Conservation (phyloP, 2,329 filamentous ascomycete species). For the Exophiala oligosperma region DNA sequence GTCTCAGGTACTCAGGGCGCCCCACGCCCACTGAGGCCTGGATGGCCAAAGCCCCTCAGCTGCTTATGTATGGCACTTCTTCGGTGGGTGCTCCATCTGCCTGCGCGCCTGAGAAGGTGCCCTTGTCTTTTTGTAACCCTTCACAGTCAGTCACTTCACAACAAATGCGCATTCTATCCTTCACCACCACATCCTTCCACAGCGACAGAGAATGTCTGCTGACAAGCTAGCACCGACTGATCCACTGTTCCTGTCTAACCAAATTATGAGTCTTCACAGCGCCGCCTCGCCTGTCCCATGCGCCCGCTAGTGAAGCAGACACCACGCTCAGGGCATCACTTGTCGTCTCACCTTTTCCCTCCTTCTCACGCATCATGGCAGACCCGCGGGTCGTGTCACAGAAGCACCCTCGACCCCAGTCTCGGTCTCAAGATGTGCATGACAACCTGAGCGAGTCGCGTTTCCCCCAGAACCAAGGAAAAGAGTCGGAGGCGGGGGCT, state of each 20-base stretch:
- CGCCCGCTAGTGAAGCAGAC: conserved; percentile 15
- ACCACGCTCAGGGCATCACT: not conserved
- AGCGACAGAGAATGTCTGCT: not conserved
- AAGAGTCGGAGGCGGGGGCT: conserved; percentile 4
- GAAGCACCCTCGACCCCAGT: conserved; percentile 4
- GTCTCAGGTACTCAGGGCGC: not conserved
- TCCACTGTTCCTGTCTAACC: not conserved
- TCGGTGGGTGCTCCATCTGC: not conserved
- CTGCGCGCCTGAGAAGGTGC: no score
- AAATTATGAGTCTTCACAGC: not conserved
- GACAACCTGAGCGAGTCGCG: conserved; percentile 5
- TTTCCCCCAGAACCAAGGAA: not conserved
- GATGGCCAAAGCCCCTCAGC: no score
- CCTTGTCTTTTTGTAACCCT: no score
- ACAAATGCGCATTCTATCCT: not conserved
- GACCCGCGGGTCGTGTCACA: conserved; percentile 11
- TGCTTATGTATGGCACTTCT: no score
- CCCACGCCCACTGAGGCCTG: not conserved
- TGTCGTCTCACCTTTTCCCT: not conserved
- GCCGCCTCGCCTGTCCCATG: conserved; percentile 10
- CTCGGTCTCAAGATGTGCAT: conserved; percentile 1
- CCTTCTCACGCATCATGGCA: conserved; percentile 14
- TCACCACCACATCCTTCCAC: not conserved
- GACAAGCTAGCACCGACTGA: not conserved
- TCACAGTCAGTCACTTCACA: not conserved